Conservation (phyloP, 2,329 filamentous ascomycete genomes). For the Aspergillus ibericus region DNA sequence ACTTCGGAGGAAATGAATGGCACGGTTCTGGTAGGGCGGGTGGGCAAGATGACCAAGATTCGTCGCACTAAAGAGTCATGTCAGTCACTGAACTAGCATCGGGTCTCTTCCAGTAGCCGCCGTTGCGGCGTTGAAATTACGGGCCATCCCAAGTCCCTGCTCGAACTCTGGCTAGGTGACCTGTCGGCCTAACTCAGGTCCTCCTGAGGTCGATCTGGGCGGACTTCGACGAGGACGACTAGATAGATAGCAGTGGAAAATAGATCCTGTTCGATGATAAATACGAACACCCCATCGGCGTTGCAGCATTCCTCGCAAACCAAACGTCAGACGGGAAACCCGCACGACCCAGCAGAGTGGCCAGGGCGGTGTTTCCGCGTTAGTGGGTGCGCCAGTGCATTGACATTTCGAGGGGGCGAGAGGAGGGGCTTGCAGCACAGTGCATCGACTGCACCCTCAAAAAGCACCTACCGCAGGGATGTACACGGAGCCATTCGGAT, state of each 20-base stretch:
- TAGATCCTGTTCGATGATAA: neutral
- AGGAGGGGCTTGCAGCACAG: conserved; percentile 8
- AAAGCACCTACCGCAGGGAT: neutral
- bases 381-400: conserved; percentile 22
- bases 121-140: neutral
- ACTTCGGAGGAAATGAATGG: neutral
- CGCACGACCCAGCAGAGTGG: conserved; percentile 28
- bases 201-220: no score
- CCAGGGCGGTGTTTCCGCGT: conserved; percentile 30
- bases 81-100: neutral
- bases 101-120: neutral
- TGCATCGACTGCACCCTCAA: neutral
- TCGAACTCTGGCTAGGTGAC: neutral
- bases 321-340: conserved; percentile 28
- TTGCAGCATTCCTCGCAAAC: neutral
- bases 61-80: neutral
- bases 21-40: neutral
- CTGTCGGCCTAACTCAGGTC: neutral
- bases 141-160: neutral
- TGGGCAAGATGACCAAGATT: neutral
- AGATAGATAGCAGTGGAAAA: neutral
- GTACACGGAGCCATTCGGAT: neutral
- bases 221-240: no score
- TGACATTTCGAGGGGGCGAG: conserved; percentile 2
- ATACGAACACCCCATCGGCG: neutral